Base-by-base conservation (phyloP, 495 filamentous ascomycete species). In the Neurospora discreta region DNA sequence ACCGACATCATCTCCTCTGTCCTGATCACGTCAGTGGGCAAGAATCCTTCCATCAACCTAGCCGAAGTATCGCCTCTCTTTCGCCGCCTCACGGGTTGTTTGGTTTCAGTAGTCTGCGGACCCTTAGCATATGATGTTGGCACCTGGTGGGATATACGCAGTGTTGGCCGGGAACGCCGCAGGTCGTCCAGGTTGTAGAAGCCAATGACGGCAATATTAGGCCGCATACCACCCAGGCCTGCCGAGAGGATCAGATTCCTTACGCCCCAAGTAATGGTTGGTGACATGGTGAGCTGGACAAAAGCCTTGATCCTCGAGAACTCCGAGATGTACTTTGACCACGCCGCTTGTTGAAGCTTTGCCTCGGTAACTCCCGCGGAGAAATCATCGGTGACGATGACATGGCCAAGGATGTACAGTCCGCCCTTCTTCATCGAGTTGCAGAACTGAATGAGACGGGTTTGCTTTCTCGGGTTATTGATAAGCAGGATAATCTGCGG, bases 221-320 rank as follows among this genome's bases (percentile, higher is more conserved):
- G 93, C 68, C 93, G 80, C 93, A 97, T 96, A 10, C 93, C 93
- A n/a, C 93, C 93, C 5, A 97, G 82, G 0, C 93, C 93, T 26
- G 93, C 88, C 23, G 90, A 93, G 39, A 97, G 82, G 23, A 94
- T 91, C 46, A 95, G 84, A 75, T 96, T 96, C 18, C 93, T 85
- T 42, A 91, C 87, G 0, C 93, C 93, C 93, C 93, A 97, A 78
- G 92, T 92, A n/a, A 92, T 85, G 10, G 89, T 86, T 0, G 93
- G 93, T 3, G 93, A 90, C 72, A 96, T 89, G 7, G 91, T 87
- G 68, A 96, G 89, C 73, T 96, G 93, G 33, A 94, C 90, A 77
- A 97, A 97, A 0, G 93, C 93, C 79, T 96, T 96, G 73, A 95
- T 90, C 77, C 89, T 91, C n/a, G 90, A 92, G 73, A 89, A 93